These are phyloP conservation scores for Talaromyces sp. DNA, from an alignment of 2,329 filamentous ascomycete species.

Conservation along the genomic window DNA sequence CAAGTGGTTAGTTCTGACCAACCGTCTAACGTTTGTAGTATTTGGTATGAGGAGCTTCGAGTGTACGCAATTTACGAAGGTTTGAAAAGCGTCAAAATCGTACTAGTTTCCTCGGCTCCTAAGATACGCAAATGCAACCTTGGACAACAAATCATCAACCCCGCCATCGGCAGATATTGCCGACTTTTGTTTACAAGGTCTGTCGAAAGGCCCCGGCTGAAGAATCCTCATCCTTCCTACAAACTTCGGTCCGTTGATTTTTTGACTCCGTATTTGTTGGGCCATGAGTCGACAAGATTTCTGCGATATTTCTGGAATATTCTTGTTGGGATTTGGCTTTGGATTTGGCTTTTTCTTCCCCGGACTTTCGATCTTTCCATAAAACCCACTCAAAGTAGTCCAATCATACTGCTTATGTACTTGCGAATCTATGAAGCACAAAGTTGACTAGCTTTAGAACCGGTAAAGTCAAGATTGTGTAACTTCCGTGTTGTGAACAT, in stretches of 20 bases:
- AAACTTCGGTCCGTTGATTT: not conserved
- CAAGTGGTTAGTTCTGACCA: not conserved
- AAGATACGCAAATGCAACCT: not conserved
- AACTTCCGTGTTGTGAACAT: not conserved
- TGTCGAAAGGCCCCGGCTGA: not conserved
- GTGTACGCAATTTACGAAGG: constrained; percentile 1
- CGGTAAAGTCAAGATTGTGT: not conserved
- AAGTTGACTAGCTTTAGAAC: not conserved
- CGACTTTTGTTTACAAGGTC: not conserved
- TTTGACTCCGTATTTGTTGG: not conserved
- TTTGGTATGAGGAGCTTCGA: not conserved
- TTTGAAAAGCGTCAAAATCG: constrained; percentile 1
- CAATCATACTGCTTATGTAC: not conserved
- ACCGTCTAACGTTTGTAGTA: not conserved
- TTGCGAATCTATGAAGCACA: not conserved
- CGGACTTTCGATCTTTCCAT: not conserved
- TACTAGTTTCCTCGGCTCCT: not conserved
- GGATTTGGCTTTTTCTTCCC: constrained; percentile 2
- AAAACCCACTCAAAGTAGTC: not conserved
- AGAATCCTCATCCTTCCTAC: not conserved
- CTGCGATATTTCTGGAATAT: not conserved
- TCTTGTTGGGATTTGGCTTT: not conserved
- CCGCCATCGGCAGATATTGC: constrained; percentile 1
- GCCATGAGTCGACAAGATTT: not conserved
- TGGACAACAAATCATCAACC: constrained; percentile 1